Percentiles rank a stretch among this genome's conserved stretches.
Evolutionary conservation across 768 basidiomycete genomes (phyloP).

Genomic region (Strobilomyces confusus): DNA sequence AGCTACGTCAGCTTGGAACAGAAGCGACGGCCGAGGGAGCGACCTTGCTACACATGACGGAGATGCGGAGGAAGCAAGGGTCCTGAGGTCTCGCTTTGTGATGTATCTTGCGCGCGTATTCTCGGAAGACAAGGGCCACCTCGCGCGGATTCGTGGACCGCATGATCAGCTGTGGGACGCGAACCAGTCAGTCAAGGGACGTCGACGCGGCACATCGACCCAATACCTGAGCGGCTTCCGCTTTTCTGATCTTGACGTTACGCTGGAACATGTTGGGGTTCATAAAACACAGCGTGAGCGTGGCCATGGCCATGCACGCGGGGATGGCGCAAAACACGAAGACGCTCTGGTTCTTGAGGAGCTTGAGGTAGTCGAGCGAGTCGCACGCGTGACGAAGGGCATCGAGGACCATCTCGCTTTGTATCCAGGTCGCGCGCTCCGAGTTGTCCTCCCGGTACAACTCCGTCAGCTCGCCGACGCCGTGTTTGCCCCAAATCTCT

Average conservation of each 20-base stretch:
- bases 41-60: slow-evolving; percentile 83
- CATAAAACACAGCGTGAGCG: slow-evolving; percentile 89
- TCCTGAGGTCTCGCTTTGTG: slow-evolving; percentile 73
- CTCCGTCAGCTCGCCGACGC: slow-evolving; percentile 69
- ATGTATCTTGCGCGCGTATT: slow-evolving; percentile 80
- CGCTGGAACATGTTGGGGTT: slow-evolving; percentile 79
- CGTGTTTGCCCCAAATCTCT: slow-evolving; percentile 84
- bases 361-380: slow-evolving; percentile 81
- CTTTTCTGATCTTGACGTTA: slow-evolving; percentile 95
- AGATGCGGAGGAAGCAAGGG: slow-evolving; percentile 81
- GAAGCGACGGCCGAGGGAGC: slow-evolving; percentile 2
- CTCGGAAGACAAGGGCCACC: slow-evolving; percentile 83
- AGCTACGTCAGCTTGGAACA: neutral
- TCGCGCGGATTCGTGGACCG: slow-evolving; percentile 88
- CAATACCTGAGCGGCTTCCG: slow-evolving; percentile 77
- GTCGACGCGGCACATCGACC: neutral
- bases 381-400: slow-evolving; percentile 82
- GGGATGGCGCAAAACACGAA: slow-evolving; percentile 98
- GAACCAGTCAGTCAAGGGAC: neutral
- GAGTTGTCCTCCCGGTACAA: slow-evolving; percentile 55
- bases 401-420: slow-evolving; percentile 87
- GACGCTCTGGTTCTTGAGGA: slow-evolving; percentile 86
- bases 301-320: slow-evolving; percentile 93
- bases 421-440: slow-evolving; percentile 70
- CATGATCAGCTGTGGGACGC: slow-evolving; percentile 72